Percentiles rank a stretch among this genome's conserved stretches.
Conservation (phyloP, 2,329 filamentous ascomycete genomes). For the Fusarium aywerte region DNA sequence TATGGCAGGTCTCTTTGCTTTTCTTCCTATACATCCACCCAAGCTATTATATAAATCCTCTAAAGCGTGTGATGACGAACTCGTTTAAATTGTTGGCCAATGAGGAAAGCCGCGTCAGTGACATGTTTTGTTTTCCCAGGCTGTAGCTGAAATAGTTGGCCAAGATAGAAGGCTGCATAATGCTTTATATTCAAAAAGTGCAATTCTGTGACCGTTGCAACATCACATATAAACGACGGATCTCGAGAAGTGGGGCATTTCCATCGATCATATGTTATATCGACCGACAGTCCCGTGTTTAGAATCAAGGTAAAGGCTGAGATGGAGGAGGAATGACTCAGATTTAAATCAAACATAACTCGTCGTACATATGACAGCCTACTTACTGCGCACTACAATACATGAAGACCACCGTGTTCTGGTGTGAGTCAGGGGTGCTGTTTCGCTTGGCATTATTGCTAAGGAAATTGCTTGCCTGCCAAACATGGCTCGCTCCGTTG, state of each 20-base stretch:
- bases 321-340: slow-evolving; percentile 5
- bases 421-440: not conserved
- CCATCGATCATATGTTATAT: not conserved
- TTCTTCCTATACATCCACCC: not conserved
- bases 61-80: no score
- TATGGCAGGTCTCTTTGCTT: not conserved
- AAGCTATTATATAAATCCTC: not conserved
- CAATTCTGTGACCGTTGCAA: not conserved
- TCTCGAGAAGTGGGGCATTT: not conserved
- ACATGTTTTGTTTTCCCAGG: not conserved
- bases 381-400: no score
- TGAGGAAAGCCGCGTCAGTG: not conserved
- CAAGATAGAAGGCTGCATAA: not conserved
- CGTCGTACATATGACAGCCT: no score
- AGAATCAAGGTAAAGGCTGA: not conserved
- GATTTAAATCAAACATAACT: not conserved
- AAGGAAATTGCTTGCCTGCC: not conserved
- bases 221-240: not conserved
- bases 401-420: not conserved
- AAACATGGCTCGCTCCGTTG: slow-evolving; percentile 1
- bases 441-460: not conserved
- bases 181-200: not conserved
- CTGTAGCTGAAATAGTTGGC: not conserved
- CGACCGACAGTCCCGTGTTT: not conserved
- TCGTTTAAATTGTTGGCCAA: not conserved